Evolutionary conservation across 2,329 filamentous ascomycete species (phyloP), one percentile per base, ranked within the genome.

Genomic region (Aureobasidium sp.): DNA sequence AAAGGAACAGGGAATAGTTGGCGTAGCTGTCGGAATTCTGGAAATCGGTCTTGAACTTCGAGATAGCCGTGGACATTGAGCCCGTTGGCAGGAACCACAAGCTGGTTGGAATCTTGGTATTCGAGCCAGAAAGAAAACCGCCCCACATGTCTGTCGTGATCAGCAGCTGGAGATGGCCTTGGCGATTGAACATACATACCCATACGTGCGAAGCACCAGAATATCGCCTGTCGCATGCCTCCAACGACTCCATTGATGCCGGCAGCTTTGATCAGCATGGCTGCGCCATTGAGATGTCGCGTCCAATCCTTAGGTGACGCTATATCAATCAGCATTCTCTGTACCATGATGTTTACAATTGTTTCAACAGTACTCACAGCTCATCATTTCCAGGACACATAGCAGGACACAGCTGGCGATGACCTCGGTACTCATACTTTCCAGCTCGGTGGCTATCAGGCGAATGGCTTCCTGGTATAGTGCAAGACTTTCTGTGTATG

Each of bases 201-300:
- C 76, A 80, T 80, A 38, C 78, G 69, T 0, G 75, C 77, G 59
- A 79, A 80, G 58, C 76, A 79, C 78, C 78, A 81, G 57, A 80
- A 81, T 0, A 80, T 67, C 0, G 77, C 77, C 58, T 78, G 75
- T 6, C 76, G 63, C 16, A 80, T 60, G 0, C 77, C 78, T 2
- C 74, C 73, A 5, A 70, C 69, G 3, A 78, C 71, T 0, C 78
- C 79, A 32, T 76, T 71, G 4, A 81, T 74, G 2, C 69, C 71
- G 53, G 75, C 72, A 1, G 74, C 71, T 55, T 74, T 71, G 19
- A 81, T 74, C 1, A 81, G 62, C 1, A 75, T 71, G 1, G 78
- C 77, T 56, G 77, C 80, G 0, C 79, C 79, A 50, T 81, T 78
- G 3, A 81, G 62, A 62, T 81, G 79, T 1, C 75, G 71, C 7